phyloP scores from a whole-genome alignment of 768 basidiomycete species.

The Phanerodontia chrysosporium region DNA sequence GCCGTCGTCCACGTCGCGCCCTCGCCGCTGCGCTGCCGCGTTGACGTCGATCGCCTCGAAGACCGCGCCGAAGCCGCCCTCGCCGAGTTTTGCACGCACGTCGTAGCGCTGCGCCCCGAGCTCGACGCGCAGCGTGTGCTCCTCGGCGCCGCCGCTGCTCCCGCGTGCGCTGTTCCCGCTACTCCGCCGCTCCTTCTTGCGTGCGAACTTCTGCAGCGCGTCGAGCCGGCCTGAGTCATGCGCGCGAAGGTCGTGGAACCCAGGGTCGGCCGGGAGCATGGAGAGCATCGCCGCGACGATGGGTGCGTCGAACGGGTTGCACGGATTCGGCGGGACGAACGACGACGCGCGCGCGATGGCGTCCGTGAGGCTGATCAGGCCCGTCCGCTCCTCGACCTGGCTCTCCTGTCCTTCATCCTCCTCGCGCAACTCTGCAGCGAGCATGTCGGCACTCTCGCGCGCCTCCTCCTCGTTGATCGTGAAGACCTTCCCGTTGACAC shows the following conservation, averaged over 20 bases:
- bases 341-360: slow-evolving; percentile 55
- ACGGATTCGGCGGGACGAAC: slow-evolving; percentile 81
- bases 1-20: slow-evolving; percentile 36
- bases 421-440: slow-evolving; percentile 40
- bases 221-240: slow-evolving; percentile 58
- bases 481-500: not conserved
- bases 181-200: slow-evolving; percentile 31
- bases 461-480: slow-evolving; percentile 10
- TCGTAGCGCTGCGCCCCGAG: slow-evolving; percentile 65
- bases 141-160: slow-evolving; percentile 29
- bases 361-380: slow-evolving; percentile 61
- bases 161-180: slow-evolving; percentile 27
- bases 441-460: slow-evolving; percentile 45
- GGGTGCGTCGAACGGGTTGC: slow-evolving; percentile 74
- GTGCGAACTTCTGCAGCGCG: slow-evolving; percentile 68
- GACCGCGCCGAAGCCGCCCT: slow-evolving; percentile 96
- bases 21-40: slow-evolving; percentile 34
- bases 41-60: slow-evolving; percentile 68
- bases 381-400: slow-evolving; percentile 53
- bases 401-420: slow-evolving; percentile 21
- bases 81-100: slow-evolving; percentile 85
- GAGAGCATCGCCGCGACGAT: slow-evolving; percentile 64
- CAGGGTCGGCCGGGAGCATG: slow-evolving; percentile 53
- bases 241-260: slow-evolving; percentile 55
- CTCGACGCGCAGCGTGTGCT: slow-evolving; percentile 46